phyloP scores from a whole-genome alignment of 495 filamentous ascomycete genomes.

The Gamarada debralockiae region DNA sequence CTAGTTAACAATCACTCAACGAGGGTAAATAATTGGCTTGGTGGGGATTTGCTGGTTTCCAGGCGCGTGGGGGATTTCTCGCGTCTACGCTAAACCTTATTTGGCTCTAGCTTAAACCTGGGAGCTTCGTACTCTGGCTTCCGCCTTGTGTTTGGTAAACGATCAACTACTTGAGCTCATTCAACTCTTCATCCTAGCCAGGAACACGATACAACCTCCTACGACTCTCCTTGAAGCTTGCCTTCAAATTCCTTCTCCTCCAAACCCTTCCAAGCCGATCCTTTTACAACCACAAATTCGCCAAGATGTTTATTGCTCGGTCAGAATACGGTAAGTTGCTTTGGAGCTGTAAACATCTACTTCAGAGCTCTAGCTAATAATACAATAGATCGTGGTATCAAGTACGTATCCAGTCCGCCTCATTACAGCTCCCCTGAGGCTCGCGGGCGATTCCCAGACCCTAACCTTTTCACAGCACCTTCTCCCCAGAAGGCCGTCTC shows the following conservation, averaged over 20 bases:
- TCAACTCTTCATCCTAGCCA: not conserved
- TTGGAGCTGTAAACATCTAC: conserved; percentile 16
- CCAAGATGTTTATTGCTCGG: conserved; percentile 98
- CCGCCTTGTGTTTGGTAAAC: not conserved
- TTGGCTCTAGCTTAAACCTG: not conserved
- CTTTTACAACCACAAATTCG: conserved; percentile 23
- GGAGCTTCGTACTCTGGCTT: conserved; percentile 2
- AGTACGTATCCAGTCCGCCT: conserved; percentile 54
- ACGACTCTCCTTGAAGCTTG: conserved; percentile 1
- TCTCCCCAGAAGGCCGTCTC: conserved; percentile 98
- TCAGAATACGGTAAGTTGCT: conserved; percentile 87
- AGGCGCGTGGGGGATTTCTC: not conserved
- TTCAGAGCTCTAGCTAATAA: conserved; percentile 27
- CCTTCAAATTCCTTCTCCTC: not conserved
- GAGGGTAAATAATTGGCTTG: not conserved
- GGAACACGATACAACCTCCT: not conserved
- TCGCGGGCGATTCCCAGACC: conserved; percentile 1
- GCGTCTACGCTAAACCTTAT: not conserved
- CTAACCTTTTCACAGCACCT: conserved; percentile 64
- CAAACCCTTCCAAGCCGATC: not conserved
- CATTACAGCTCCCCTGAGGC: not conserved
- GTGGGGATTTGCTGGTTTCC: not conserved
- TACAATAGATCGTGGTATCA: conserved; percentile 90
- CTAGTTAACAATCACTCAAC: not conserved
- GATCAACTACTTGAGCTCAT: not conserved